Evolutionary conservation across 2,329 filamentous ascomycete genomes (phyloP).

Genomic region (Ophiostoma australiae): DNA sequence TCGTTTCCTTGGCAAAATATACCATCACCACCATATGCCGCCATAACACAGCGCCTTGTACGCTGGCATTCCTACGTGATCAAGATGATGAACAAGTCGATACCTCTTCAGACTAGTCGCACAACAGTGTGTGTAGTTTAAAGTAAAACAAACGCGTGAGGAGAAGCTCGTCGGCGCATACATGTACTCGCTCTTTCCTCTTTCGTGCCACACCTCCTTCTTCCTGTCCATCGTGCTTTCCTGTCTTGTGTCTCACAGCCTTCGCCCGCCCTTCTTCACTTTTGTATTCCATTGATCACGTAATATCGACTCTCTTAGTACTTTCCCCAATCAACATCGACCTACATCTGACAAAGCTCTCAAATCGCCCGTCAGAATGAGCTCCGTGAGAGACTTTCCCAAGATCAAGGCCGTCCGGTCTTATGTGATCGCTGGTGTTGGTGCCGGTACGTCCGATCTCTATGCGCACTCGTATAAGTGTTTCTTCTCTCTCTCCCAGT

Average conservation of each 20-base stretch:
- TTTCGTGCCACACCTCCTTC: constrained; percentile 13
- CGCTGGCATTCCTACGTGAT: background rate
- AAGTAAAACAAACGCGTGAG: background rate
- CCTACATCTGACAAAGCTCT: background rate
- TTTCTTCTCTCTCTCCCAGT: background rate
- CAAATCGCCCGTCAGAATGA: constrained; percentile 35
- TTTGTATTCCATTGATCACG: background rate
- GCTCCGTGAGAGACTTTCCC: constrained; percentile 57
- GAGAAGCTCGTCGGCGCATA: constrained; percentile 3
- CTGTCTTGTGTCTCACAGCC: background rate
- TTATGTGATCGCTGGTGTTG: constrained; percentile 62
- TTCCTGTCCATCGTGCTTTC: background rate
- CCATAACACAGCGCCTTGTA: background rate
- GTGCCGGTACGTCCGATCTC: constrained; percentile 43
- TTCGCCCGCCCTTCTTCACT: constrained; percentile 14
- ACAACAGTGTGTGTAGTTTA: background rate
- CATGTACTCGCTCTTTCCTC: constrained; percentile 20
- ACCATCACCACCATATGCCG: background rate
- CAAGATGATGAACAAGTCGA: background rate
- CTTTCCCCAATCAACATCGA: background rate
- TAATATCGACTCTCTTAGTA: background rate
- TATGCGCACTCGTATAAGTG: too few relatives aligned
- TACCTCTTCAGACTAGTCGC: background rate
- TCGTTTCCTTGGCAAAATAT: background rate
- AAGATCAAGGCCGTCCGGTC: constrained; percentile 71